Base-by-base conservation (phyloP, 441 rosid genomes). In the Mallotus repandus region DNA sequence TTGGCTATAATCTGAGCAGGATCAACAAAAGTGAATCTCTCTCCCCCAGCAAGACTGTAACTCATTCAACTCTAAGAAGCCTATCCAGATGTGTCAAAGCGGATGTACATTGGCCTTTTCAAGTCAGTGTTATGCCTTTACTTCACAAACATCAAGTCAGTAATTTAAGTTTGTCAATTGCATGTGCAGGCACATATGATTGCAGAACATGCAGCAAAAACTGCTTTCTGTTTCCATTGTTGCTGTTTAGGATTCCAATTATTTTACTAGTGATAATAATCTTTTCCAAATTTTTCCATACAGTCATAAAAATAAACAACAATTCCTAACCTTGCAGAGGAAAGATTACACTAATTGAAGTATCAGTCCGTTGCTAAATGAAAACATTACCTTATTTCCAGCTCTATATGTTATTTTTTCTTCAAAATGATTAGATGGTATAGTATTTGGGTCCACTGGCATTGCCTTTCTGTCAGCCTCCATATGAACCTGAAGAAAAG, bases 381-480 rank as follows among this genome's bases (percentile, higher is more conserved):
- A 69, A 74, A 60, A 76, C 58, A 25, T 69, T 80, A 91, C 99
- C 97, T 95, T 93, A 58, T 77, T 84, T 76, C 95, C 97, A 70
- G 83, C 91, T 85, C 82, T 89, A 73, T 93, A 95, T 14, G 93
- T 85, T 76, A 86, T 77, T 54, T 84, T 90, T 78, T 91, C 99
- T 77, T 86, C 91, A 61, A 77, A 76, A 73, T 86, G 77, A 63
- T 81, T 77, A 80, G 59, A 76, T n/a, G 81, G 81, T 68, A 78
- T 46, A 77, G 71, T 43, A 78, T 80, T 77, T 46, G 86, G 62
- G 38, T 86, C 96, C 75, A 84, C 88, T 45, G 80, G 78, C 82
- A 86, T 81, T 75, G 91, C 80, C 87, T 88, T 91, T 83, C 89
- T 87, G 76, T 95, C 95, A 75, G 89, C 91, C 81, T 91, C 97